These are phyloP conservation scores for Wickerhamomyces kurtzmanii DNA, from an alignment of 805 yeast genomes.

Conservation along the genomic window DNA sequence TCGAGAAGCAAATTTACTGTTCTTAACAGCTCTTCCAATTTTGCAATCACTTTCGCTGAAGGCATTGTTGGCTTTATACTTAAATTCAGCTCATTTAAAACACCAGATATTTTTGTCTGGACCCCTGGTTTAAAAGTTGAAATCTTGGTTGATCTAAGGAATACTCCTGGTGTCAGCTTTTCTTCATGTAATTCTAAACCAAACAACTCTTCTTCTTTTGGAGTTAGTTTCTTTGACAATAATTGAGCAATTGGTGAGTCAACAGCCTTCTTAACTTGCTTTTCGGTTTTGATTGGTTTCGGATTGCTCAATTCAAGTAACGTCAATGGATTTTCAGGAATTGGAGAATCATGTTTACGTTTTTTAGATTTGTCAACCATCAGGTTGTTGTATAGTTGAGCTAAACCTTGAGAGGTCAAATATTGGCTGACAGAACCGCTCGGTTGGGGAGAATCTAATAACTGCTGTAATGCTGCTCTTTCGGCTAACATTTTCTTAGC, in stretches of 20 bases:
- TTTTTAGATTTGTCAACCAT: constrained; percentile 57
- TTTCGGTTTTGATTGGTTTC: constrained; percentile 12
- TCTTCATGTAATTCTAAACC: constrained; percentile 79
- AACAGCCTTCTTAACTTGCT: constrained; percentile 8
- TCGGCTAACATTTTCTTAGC: constrained; percentile 84
- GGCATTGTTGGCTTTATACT: constrained; percentile 84
- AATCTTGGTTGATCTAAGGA: constrained; percentile 68
- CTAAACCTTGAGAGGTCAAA: constrained; percentile 78
- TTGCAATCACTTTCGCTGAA: constrained; percentile 64
- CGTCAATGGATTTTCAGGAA: constrained; percentile 35
- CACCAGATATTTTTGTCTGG: constrained; percentile 48
- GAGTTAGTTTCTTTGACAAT: constrained; percentile 35
- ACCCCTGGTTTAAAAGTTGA: constrained; percentile 71
- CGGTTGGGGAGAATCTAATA: constrained; percentile 80
- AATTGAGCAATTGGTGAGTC: constrained; percentile 26
- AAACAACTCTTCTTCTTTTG: constrained; percentile 74
- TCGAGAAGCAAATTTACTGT: constrained; percentile 68
- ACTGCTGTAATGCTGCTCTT: constrained; percentile 64
- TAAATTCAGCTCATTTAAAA: constrained; percentile 69
- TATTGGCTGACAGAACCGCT: constrained; percentile 70
- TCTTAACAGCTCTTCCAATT: constrained; percentile 67
- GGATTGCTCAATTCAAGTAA: too few relatives aligned
- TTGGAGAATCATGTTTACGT: constrained; percentile 29
- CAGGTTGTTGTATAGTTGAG: constrained; percentile 74
- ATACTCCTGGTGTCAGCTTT: constrained; percentile 61